Evolutionary conservation across 176 grass and related monocot species (phyloP), one percentile per base, ranked within the genome.

Genomic region (Oryza rufipogon): DNA sequence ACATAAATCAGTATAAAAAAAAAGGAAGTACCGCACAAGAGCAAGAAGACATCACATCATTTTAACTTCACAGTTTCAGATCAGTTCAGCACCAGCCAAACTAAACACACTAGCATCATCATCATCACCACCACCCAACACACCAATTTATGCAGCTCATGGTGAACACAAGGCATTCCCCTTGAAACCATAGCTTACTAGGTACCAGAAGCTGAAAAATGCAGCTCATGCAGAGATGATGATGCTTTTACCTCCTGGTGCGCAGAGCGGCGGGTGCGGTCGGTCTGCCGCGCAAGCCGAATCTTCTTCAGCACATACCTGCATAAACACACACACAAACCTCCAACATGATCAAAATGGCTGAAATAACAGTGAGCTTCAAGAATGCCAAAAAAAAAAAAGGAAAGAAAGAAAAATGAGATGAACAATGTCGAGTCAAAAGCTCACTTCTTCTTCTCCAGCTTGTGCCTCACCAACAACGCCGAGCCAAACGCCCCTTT

Each of bases 281-380:
- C 96, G 0, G 91, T 99, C 66, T 99, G 96, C 2, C 91, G 80
- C 0, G 93, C 93, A 66, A 99, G 96, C 9, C 96, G 85, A 26
- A 99, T 99, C 78, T 99, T 99, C 90, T 99, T 99, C 45, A 99
- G 75, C 19, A 99, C 96, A 91, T 96, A 98, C 78, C 96, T 99
- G 78, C 51, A 45, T 10, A 11, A 67, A 36, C 34, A 36, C 34
- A 56, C 2, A 58, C 7, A 72, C 64, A 33, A 22, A 45, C n/a
- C 54, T 64, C 77, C 65, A 73, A 73, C 19, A 30, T n/a, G 11
- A 48, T 89, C 64, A 76, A 61, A 73, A 81, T 17, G 12, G 23
- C 89, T 45, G 36, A 75, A 89, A 78, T 44, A 77, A 11, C 34
- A 58, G 15, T 13, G 16, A 8, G 33, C 83, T 30, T 41, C 58